Percentiles rank a stretch among this genome's conserved stretches.
These are phyloP conservation scores for Paxillus rubicundulus DNA, from an alignment of 768 basidiomycete genomes.

Conservation along the genomic window DNA sequence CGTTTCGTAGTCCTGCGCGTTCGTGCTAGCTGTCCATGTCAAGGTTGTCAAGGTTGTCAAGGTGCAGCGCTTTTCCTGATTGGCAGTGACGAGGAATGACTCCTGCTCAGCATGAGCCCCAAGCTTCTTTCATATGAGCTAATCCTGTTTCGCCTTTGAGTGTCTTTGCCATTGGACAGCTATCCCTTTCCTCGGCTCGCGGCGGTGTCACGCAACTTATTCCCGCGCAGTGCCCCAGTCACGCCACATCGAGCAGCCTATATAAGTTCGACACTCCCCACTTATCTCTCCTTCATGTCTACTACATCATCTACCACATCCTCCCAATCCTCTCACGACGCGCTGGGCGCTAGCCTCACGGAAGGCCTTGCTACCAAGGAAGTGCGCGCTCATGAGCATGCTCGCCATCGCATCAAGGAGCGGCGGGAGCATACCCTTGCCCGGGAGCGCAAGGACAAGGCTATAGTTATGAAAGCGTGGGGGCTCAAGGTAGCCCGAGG, in stretches of 20 bases:
- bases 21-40: conserved; percentile 10
- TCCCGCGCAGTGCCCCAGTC: conserved; percentile 22
- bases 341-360: conserved; percentile 12
- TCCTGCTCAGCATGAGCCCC: background rate
- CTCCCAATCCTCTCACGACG: conserved; percentile 19
- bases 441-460: conserved; percentile 33
- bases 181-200: conserved; percentile 17
- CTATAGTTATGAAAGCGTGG: conserved; percentile 8
- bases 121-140: conserved; percentile 1
- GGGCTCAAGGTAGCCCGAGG: conserved; percentile 20
- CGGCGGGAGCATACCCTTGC: conserved; percentile 30
- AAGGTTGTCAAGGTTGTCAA: conserved; percentile 2
- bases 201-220: background rate
- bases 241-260: conserved; percentile 27
- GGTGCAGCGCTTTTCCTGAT: conserved; percentile 23
- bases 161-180: background rate
- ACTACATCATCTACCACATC: conserved; percentile 24
- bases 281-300: conserved; percentile 26
- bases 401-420: conserved; percentile 33
- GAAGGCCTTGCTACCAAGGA: conserved; percentile 24
- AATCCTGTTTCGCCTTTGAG: background rate
- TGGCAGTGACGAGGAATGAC: conserved; percentile 18
- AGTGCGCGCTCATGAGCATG: conserved; percentile 32
- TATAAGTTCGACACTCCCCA: conserved; percentile 25
- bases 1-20: conserved; percentile 2